Evolutionary conservation across 140 eudicot genomes (phyloP), one percentile per base, ranked within the genome.

Genomic region (Stevia rebaudiana): DNA sequence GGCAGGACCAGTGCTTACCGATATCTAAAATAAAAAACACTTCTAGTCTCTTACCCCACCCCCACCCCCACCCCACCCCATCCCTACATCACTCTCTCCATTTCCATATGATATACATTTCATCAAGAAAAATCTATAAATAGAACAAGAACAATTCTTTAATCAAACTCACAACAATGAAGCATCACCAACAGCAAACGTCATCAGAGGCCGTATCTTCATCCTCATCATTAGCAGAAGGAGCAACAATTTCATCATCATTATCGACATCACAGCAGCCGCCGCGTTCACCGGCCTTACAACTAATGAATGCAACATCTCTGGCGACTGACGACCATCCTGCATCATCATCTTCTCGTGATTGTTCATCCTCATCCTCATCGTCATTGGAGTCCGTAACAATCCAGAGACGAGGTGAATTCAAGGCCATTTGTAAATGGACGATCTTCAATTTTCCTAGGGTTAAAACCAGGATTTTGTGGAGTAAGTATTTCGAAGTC

Each of bases 401-500:
- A 30, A 82, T 92, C 73, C 94, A 88, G 54, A 77, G 87, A 51
- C 85, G 95, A 0, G 90, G 95, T 0, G 94, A 83, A n/a, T 84
- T 59, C 69, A 74, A 90, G 25, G 96, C 96, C 15, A 70, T 92
- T 6, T 92, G 96, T 57, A 78, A 72, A 59, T 92, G 98, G 98
- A 81, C 85, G 41, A 86, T 92, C 55, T 68, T 67, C 28, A 85
- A 88, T 76, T 92, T 88, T 51, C 78, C 94, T 11, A 83, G 67
- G 74, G 79, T 85, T 39, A 92, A 88, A 69, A 82, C 98, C 23
- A 72, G 95, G 61, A 86, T 96, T 25, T 72, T 92, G 28, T 92
- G 96, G 98, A 92, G 98, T 74, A 88, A 88, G 85, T 92, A 92
- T 66, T 92, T 92, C 43, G 96, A 92, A 69, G 98, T 92, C 16